phyloP scores from a whole-genome alignment of 164 flowering plant species.

The Piper betle region DNA sequence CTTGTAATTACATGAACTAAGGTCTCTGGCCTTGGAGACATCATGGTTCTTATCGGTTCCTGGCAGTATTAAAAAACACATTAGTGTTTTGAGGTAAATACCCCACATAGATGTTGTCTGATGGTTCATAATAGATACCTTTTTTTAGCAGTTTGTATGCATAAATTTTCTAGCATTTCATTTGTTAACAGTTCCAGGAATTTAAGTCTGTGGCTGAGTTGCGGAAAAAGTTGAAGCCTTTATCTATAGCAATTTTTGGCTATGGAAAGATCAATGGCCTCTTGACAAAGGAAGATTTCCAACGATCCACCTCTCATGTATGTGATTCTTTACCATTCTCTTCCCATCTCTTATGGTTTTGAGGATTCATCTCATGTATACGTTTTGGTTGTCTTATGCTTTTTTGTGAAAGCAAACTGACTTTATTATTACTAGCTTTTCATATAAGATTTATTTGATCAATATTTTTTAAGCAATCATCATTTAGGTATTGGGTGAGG shows the following conservation, averaged over 20 bases:
- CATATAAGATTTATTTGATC: too few species aligned
- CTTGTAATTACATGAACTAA: too few species aligned
- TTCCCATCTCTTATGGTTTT: too few species aligned
- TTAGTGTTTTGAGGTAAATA: too few species aligned
- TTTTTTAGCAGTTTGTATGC: neutral
- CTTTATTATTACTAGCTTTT: too few species aligned
- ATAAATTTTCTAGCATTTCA: neutral
- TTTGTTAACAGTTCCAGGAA: constrained; percentile 21
- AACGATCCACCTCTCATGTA: constrained; percentile 82
- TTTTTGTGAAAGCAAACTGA: neutral
- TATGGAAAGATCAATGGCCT: constrained; percentile 66
- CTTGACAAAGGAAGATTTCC: constrained; percentile 59
- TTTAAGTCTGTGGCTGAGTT: constrained; percentile 72
- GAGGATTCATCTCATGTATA: neutral
- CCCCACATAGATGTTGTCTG: neutral
- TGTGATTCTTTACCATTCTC: neutral
- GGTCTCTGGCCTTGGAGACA: too few species aligned
- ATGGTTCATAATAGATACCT: neutral
- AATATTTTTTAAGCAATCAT: too few species aligned
- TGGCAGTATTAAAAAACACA: too few species aligned
- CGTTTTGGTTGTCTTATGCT: neutral
- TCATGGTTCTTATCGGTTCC: too few species aligned
- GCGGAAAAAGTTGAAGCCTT: constrained; percentile 45
- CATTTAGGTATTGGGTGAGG: too few species aligned
- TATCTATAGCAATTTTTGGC: constrained; percentile 74